A percentile compares a stretch with the other conserved stretches of the same genome.
These are phyloP conservation scores for Pholiota microspora DNA, from an alignment of 768 basidiomycete species.

Conservation along the genomic window DNA sequence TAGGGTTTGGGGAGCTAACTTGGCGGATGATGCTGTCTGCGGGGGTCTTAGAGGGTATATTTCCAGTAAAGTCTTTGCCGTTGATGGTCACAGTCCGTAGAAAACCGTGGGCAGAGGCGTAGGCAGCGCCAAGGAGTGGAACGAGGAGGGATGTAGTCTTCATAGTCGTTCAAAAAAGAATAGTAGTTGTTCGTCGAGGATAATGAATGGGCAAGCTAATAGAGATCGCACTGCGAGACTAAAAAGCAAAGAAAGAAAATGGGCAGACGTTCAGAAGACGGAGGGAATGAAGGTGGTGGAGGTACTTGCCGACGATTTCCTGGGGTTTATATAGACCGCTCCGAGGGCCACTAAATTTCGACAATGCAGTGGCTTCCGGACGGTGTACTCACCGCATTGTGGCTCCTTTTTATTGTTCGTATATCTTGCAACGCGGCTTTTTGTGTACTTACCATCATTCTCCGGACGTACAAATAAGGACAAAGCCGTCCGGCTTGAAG, in stretches of 20 bases:
- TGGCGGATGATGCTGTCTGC: slow-evolving; percentile 38
- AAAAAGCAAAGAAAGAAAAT: neutral
- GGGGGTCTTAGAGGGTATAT: slow-evolving; percentile 22
- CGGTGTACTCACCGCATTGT: slow-evolving; percentile 1
- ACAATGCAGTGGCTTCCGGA: neutral
- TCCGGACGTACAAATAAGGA: too few relatives aligned
- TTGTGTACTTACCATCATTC: neutral
- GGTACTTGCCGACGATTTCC: too few relatives aligned
- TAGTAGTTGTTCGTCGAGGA: neutral
- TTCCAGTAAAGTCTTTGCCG: slow-evolving; percentile 36
- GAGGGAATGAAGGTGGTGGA: neutral
- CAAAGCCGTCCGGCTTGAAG: too few relatives aligned
- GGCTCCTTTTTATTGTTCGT: slow-evolving; percentile 20
- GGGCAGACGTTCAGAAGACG: neutral
- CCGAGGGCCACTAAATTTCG: neutral
- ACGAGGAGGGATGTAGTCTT: slow-evolving; percentile 20
- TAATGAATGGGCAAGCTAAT: neutral
- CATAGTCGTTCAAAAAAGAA: slow-evolving; percentile 1
- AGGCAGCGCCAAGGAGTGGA: slow-evolving; percentile 32
- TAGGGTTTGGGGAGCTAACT: slow-evolving; percentile 34
- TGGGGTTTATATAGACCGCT: neutral
- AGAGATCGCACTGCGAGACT: slow-evolving; percentile 6
- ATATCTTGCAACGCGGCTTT: slow-evolving; percentile 3
- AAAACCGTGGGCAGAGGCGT: slow-evolving; percentile 45
- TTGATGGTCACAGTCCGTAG: slow-evolving; percentile 37